Base-by-base conservation (phyloP, 495 filamentous ascomycete species). In the Hypoxylon fuscum region DNA sequence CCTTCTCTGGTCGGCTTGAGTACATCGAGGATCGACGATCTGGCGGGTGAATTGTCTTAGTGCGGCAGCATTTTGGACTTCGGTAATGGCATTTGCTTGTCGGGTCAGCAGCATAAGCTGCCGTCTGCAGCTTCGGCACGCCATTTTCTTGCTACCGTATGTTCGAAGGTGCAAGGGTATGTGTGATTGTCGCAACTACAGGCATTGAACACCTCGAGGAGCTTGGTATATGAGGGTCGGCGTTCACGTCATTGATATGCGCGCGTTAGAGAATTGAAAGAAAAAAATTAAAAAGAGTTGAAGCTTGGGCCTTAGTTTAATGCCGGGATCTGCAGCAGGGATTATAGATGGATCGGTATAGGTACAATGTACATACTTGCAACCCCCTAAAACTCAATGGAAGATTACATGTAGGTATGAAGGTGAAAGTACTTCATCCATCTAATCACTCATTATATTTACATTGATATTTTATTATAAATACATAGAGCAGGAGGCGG, bases 111-210 rank as follows among this genome's bases (percentile, higher is more conserved):
- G 56, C 20, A 50, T 38, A 37, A 69, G 53, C 68, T 74, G 72
- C 32, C 59, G 31, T 43, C 62, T 69, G 59, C 72, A 73, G 44
- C 57, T 68, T 67, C 67, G 63, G 43, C 72, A 73, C 53, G 70
- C 68, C 72, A 74, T 74, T 59, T 38, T 15, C 15, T 38, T 52
- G 40, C 40, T 66, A 66, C 25, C 34, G 41, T 49, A 15, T 8
- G 52, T 12, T 44, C 25, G 22, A 25, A 23, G n/a, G n/a, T 10
- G 49, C 1, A 40, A 15, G 27, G 15, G 22, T 48, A 20, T 21
- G 14, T 12, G 23, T 22, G 17, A n/a, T 29, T 37, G 46, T 57
- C n/a, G 43, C 22, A 18, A 35, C 32, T 21, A 7, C n/a, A 21
- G 34, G 46, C 38, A 57, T 56, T 56, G 34, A 27, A 25, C 8